A percentile compares a stretch with the other conserved stretches of the same genome.
Evolutionary conservation across 495 filamentous ascomycete genomes (phyloP).

Genomic region (Elasticomyces elasticus): DNA sequence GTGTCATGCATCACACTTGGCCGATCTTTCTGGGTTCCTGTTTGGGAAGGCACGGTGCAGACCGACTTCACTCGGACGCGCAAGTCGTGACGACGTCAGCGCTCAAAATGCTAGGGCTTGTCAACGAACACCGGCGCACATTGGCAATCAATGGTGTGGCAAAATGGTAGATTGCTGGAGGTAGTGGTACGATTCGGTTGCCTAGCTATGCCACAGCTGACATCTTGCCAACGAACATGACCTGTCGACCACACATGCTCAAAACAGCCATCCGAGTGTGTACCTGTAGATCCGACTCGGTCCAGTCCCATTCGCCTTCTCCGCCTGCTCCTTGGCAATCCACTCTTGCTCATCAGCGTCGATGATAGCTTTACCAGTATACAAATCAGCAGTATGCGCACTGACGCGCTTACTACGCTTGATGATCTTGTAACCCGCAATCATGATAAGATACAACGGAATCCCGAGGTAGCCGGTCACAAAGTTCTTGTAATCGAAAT

Average conservation of each 20-base stretch:
- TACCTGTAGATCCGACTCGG: conserved; percentile 47
- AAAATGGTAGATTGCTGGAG: too few relatives aligned
- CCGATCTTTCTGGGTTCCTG: too few relatives aligned
- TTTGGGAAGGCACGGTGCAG: too few relatives aligned
- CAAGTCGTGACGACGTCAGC: too few relatives aligned
- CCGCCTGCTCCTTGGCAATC: conserved; percentile 44
- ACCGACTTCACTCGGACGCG: too few relatives aligned
- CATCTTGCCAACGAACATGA: not conserved
- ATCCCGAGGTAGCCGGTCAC: conserved; percentile 70
- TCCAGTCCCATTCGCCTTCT: conserved; percentile 31
- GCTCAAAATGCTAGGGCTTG: too few relatives aligned
- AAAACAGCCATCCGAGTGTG: conserved; percentile 62
- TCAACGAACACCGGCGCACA: too few relatives aligned
- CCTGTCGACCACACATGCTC: not conserved
- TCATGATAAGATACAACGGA: conserved; percentile 66
- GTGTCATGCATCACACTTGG: too few relatives aligned
- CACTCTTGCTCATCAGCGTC: conserved; percentile 50
- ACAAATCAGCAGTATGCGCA: conserved; percentile 4
- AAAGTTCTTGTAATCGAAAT: conserved; percentile 43
- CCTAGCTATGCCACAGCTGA: too few relatives aligned
- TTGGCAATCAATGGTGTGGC: too few relatives aligned
- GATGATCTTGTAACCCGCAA: conserved; percentile 45
- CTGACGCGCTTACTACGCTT: conserved; percentile 32
- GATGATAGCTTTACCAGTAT: conserved; percentile 12
- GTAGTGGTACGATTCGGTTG: too few relatives aligned